Evolutionary conservation across 176 grass and related monocot genomes (phyloP), one percentile per base, ranked within the genome.

Genomic region (Metroxylon sagu): DNA sequence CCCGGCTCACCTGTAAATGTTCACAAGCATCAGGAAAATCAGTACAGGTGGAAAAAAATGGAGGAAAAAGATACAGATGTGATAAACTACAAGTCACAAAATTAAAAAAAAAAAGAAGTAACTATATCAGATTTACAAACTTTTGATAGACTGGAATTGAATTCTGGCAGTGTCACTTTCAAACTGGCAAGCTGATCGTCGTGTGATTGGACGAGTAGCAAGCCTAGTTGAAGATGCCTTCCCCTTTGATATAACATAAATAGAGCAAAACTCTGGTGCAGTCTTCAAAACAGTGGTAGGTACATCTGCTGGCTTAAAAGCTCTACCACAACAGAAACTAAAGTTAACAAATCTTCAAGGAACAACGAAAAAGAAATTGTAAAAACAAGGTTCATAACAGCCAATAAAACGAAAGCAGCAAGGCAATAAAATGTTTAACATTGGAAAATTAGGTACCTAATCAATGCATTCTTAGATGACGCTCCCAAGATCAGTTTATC

Each of bases 241-340:
- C 35, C 89, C 89, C 77, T 88, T 94, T 27, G 89, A 67, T 84
- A 94, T 88, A 16, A 94, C 77, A 70, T 88, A 94, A 14, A 94
- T 64, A 5, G 71, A 84, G 65, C 80, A 94, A 70, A 76, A 88
- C 23, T 66, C 71, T 53, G 89, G 84, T 26, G 77, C 80, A 18
- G 29, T 54, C 56, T 74, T 88, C 52, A 71, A 88, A 72, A 88
- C 64, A 70, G 74, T 65, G 68, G 84, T 79, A n/a, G 89, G 80
- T 26, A 80, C 81, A 63, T 94, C 84, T 67, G 79, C 14, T 71
- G 84, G 79, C 80, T 68, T 69, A 72, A 94, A 79, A 59, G 84
- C 77, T 57, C 89, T 94, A 74, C 16, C 49, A 62, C 54, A 18
- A 17, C 43, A 28, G 64, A 53, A 25, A 52, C 35, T 59, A 71